Conservation (phyloP, 129 eudicot genomes). For the Chrysanthemum seticuspe region DNA sequence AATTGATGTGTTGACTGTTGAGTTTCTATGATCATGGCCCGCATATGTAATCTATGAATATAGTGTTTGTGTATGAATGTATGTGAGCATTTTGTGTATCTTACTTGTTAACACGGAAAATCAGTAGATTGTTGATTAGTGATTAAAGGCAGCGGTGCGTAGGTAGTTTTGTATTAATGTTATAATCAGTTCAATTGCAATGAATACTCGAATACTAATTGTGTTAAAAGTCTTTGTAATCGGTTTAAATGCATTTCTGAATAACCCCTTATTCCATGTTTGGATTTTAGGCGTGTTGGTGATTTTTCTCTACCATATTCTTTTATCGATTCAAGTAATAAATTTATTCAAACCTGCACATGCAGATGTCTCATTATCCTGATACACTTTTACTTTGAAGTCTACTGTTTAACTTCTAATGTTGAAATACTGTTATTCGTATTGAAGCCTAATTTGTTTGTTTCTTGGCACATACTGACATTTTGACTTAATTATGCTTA, state of each 20-base stretch:
- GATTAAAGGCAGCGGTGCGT: too few relatives aligned
- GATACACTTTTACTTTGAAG: neutral
- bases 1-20: too few relatives aligned
- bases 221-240: neutral
- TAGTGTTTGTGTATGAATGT: too few relatives aligned
- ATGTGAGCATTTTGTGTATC: too few relatives aligned
- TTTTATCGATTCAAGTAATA: constrained; percentile 1
- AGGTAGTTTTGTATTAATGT: too few relatives aligned
- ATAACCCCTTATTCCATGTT: neutral
- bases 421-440: neutral
- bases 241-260: neutral
- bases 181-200: too few relatives aligned
- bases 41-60: too few relatives aligned
- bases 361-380: neutral
- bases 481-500: constrained; percentile 8
- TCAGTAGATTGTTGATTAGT: neutral
- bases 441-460: constrained; percentile 2
- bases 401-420: neutral
- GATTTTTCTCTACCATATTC: constrained; percentile 2
- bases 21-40: too few relatives aligned
- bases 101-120: constrained; percentile 2
- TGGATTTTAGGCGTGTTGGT: neutral
- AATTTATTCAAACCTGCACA: neutral
- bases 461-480: constrained; percentile 9
- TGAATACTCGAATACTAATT: too few relatives aligned